phyloP scores from a whole-genome alignment of 176 grass and related monocot species.

The Juncus inflexus region DNA sequence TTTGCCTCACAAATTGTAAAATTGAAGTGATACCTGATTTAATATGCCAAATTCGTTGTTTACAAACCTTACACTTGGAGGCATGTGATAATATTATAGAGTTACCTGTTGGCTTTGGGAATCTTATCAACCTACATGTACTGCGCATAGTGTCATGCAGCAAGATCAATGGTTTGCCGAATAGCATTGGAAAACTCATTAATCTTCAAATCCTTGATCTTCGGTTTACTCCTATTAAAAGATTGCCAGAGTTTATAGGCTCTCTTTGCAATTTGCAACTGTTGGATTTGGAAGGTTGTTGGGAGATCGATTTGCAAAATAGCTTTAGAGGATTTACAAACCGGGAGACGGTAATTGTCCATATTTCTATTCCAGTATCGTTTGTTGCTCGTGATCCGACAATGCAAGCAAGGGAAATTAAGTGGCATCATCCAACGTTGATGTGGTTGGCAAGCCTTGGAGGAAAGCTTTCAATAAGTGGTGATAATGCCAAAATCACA shows the following conservation, averaged over 20 bases:
- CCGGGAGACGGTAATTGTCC: no score
- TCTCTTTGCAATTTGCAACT: no score
- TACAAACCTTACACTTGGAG: conserved; percentile 9
- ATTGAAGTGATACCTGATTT: conserved; percentile 9
- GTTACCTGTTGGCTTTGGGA: conserved; percentile 1
- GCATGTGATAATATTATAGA: not conserved
- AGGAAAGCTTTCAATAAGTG: no score
- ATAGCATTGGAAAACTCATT: conserved; percentile 8
- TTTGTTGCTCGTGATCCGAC: no score
- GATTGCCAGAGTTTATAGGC: not conserved
- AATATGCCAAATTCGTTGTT: conserved; percentile 5
- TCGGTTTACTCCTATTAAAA: conserved; percentile 1
- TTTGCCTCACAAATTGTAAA: not conserved
- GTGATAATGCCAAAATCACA: no score
- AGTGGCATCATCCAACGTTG: no score
- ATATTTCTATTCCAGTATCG: no score
- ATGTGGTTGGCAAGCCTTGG: no score
- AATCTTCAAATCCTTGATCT: conserved; percentile 14
- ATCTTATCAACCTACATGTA: conserved; percentile 6
- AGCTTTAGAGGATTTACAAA: no score
- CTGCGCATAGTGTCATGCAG: conserved; percentile 8
- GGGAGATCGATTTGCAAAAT: no score
- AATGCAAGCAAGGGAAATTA: no score
- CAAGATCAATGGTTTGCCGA: conserved; percentile 13
- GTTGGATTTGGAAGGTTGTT: no score